These are phyloP conservation scores for Dentipellis sp. DNA, from an alignment of 768 basidiomycete genomes.

Conservation along the genomic window DNA sequence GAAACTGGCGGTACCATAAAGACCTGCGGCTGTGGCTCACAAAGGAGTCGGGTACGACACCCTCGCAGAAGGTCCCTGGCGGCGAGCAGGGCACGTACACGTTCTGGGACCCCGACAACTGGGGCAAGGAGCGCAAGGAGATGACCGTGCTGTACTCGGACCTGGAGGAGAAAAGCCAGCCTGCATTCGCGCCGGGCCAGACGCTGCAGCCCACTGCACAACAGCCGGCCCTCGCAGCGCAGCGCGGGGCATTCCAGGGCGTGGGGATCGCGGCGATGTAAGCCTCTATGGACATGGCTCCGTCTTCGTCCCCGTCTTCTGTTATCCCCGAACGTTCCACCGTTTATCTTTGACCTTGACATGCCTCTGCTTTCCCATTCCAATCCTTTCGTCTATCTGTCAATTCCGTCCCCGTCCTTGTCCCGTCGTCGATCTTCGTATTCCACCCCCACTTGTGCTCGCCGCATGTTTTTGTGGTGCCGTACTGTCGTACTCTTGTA, in stretches of 20 bases:
- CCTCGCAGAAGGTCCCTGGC: slow-evolving; percentile 66
- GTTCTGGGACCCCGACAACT: slow-evolving; percentile 29
- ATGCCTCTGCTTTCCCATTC: neutral
- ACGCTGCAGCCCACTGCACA: slow-evolving; percentile 5
- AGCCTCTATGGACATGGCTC: neutral
- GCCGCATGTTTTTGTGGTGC: neutral
- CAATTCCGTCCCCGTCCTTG: neutral
- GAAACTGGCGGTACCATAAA: slow-evolving; percentile 95
- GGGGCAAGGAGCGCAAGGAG: slow-evolving; percentile 22
- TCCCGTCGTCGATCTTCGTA: neutral
- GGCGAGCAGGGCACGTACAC: slow-evolving; percentile 66
- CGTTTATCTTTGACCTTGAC: neutral
- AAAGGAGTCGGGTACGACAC: slow-evolving; percentile 71
- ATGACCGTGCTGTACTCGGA: slow-evolving; percentile 19
- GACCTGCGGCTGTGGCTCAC: slow-evolving; percentile 77
- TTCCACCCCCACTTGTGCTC: neutral
- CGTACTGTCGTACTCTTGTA: neutral
- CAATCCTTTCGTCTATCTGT: neutral
- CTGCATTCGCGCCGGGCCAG: slow-evolving; percentile 11
- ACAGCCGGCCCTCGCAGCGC: slow-evolving; percentile 8
- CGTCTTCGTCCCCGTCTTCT: neutral
- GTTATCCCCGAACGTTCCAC: neutral
- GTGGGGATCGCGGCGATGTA: slow-evolving; percentile 16
- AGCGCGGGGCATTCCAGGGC: slow-evolving; percentile 14
- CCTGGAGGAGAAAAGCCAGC: slow-evolving; percentile 19